Base-by-base conservation (phyloP, 495 filamentous ascomycete species). In the Hyphodiscus hymeniophilus region DNA sequence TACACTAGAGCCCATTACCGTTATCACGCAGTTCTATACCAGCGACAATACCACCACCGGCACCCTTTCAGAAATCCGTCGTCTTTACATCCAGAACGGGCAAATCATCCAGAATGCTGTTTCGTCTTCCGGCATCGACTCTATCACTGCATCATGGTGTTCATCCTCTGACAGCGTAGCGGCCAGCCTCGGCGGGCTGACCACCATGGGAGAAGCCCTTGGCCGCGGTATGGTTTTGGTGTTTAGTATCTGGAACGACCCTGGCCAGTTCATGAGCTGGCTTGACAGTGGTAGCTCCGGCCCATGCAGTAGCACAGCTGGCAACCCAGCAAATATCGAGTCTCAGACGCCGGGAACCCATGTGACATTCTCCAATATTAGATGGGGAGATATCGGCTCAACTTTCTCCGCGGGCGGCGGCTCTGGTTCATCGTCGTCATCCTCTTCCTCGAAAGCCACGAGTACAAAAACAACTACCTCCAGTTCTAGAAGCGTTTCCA, bases 11-110 rank as follows among this genome's bases (percentile, higher is more conserved):
- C 66, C 68, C 4, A 80, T 85, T 55, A 85, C 80, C 1, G 79
- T 85, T 32, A 73, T 83, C 20, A 85, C 81, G 2, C 80, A 82
- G 58, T 86, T 85, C 64, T 52, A 76, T 5, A 77, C 78, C 23
- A 65, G 61, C 47, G 70, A 72, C 42, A 58, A 62, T 30, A 68
- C 64, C 4, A 52, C 56, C 2, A 48, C 42, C n/a, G 77, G 77
- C 12, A 56, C 59, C 3, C 65, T 85, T 18, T 60, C 41, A 35
- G 72, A 80, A 57, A 82, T 85, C 60, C 64, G 68, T 11, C 70
- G 83, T 3, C 40, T 77, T 12, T 87, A 85, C 62, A 62, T 81
- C 15, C 81, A 84, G 57, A 60, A 72, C 51, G 79, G 77, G 7
- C 67, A 66, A 33, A 70, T 79, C 7, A 77, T 83, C 50, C 55